Evolutionary conservation across 257 asterid genomes (phyloP), one percentile per base, ranked within the genome.

Genomic region (Solanum piurae): DNA sequence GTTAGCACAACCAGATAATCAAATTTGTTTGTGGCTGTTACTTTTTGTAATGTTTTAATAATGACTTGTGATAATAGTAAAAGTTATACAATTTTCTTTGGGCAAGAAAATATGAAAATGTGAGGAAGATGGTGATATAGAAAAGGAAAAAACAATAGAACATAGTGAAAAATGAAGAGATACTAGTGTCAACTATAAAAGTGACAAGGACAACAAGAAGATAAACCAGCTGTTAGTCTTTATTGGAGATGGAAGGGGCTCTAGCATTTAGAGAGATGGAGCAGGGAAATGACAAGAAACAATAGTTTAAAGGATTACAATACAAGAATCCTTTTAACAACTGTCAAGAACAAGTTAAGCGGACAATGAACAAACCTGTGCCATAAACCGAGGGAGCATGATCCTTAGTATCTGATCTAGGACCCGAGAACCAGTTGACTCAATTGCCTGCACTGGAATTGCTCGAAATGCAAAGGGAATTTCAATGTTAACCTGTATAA

Each of bases 351-450:
- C n/a, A 27, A 25, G 9, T 18, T 27, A 44, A 80, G 44, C n/a
- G 21, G 66, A 8, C n/a, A 31, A 68, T n/a, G 46, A 74, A 86
- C 91, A 84, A 60, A 94, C 99, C 99, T 97, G 99, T 13, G 96
- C 88, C 99, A 97, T 92, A 90, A 96, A 97, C 79, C 98, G 94
- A 20, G 98, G 99, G 93, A 97, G 99, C 99, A 95, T 96, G 91
- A 96, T 93, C 90, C 90, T 93, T 79, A 97, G 89, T 90, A 96
- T 91, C 95, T 93, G 98, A 72, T 92, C 96, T 27, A 97, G 92
- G 89, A 96, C 96, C 92, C 95, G 98, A 88, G 98, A 91, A 84
- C 99, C 99, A 44, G 99, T 92, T 88, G 99, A 94, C 89, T 97
- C 98, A 27, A 97, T 94, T 89, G 92, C 92, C 88, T 92, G 94